These are phyloP conservation scores for Tetrahymena elliotti DNA, from an alignment of 73 alveolate species.

Conservation along the genomic window DNA sequence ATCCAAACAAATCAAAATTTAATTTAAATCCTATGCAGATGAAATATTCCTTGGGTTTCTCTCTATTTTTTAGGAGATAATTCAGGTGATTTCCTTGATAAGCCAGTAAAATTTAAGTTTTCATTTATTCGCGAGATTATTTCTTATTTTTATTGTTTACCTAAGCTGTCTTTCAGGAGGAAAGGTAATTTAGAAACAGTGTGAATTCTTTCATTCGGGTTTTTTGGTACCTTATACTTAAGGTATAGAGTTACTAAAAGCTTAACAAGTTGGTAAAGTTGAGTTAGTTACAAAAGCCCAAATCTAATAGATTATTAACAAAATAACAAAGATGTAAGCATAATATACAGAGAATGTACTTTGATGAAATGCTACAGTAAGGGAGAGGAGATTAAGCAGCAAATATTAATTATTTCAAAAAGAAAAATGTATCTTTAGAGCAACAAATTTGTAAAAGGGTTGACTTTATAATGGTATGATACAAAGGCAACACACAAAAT, in stretches of 20 bases:
- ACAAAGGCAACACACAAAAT: background rate
- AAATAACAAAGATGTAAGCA: background rate
- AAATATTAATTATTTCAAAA: background rate
- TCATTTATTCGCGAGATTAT: background rate
- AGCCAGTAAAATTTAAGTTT: background rate
- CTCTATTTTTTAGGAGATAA: background rate
- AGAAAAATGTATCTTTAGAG: background rate
- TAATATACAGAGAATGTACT: background rate
- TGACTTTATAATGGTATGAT: background rate
- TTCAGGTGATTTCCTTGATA: background rate
- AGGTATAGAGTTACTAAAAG: background rate
- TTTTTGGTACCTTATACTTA: background rate
- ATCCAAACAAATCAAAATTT: too few relatives aligned
- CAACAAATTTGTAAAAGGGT: background rate
- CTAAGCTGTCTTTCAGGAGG: background rate
- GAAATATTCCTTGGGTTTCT: background rate
- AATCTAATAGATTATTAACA: background rate
- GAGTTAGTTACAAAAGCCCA: background rate
- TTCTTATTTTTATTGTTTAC: background rate
- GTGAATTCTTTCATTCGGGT: background rate
- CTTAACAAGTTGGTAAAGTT: background rate
- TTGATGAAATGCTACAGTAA: background rate
- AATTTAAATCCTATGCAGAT: too few relatives aligned
- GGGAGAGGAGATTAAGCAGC: background rate
- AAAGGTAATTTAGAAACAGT: background rate